phyloP scores from a whole-genome alignment of 192 early-diverging fungal species.

The Backusella psychrophila region DNA sequence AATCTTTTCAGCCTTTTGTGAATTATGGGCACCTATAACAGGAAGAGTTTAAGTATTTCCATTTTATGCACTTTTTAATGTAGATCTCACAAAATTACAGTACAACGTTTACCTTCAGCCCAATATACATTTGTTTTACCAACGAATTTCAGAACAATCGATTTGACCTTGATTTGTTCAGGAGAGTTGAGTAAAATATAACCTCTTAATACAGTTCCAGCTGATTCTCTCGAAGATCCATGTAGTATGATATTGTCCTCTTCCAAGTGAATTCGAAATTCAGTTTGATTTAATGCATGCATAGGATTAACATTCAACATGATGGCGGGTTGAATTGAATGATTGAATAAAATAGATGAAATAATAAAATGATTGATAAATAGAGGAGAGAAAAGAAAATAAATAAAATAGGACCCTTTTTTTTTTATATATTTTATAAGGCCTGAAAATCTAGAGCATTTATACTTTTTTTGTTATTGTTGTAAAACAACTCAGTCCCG shows the following conservation, averaged over 20 bases:
- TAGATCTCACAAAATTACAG: background rate
- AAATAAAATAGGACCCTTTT: background rate
- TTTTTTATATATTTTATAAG: background rate
- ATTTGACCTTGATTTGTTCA: conserved; percentile 49
- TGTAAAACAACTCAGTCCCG: conserved; percentile 8
- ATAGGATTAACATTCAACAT: conserved; percentile 22
- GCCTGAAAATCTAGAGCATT: background rate
- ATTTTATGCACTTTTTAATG: background rate
- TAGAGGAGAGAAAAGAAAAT: background rate
- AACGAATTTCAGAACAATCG: conserved; percentile 46
- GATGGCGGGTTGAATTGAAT: background rate
- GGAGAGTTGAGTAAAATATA: conserved; percentile 42
- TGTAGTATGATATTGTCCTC: conserved; percentile 35
- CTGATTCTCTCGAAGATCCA: conserved; percentile 41
- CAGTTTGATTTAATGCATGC: conserved; percentile 11
- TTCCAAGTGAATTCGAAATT: conserved; percentile 34
- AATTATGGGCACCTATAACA: conserved; percentile 20
- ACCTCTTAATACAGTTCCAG: conserved; percentile 51
- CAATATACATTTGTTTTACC: conserved; percentile 53
- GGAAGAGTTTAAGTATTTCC: background rate
- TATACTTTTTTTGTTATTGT: background rate
- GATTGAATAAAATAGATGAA: background rate
- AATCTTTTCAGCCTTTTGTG: conserved; percentile 28
- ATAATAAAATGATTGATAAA: background rate
- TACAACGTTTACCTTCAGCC: conserved; percentile 35